A percentile compares a stretch with the other conserved stretches of the same genome.
Conservation (phyloP, 1,284 basidiomycete genomes). For the Singerocomus inundabilis region DNA sequence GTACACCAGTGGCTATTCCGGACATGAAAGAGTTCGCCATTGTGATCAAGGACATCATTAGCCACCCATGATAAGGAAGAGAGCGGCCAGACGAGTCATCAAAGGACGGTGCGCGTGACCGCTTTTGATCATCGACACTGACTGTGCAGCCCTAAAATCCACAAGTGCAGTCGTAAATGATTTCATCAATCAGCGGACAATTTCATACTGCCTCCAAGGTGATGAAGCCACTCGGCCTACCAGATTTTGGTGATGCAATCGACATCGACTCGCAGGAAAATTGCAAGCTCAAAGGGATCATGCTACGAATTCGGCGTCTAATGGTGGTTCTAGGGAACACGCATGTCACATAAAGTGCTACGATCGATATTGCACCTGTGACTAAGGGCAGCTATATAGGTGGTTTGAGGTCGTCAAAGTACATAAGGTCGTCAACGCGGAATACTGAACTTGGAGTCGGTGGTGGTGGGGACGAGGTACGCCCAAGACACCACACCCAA, state of each 20-base stretch:
- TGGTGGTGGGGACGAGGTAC: slow-evolving; percentile 10
- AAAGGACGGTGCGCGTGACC: neutral
- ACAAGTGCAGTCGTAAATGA: neutral
- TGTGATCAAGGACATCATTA: neutral
- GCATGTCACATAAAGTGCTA: slow-evolving; percentile 5
- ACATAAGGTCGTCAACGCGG: slow-evolving; percentile 27
- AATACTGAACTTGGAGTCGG: slow-evolving; percentile 18
- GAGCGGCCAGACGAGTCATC: neutral
- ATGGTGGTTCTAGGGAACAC: slow-evolving; percentile 4
- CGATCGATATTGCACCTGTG: slow-evolving; percentile 12
- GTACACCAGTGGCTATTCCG: neutral
- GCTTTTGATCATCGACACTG: neutral
- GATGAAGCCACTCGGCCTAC: neutral
- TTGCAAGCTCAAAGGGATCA: neutral
- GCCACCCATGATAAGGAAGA: neutral
- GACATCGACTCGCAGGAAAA: neutral
- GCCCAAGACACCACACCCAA: slow-evolving; percentile 17
- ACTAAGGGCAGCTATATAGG: slow-evolving; percentile 12
- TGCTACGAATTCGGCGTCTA: slow-evolving; percentile 6
- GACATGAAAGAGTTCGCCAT: neutral
- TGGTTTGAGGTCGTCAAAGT: slow-evolving; percentile 26
- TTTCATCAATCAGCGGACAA: neutral
- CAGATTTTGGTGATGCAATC: no score
- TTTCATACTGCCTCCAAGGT: neutral
- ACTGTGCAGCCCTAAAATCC: neutral